Percentiles rank a stretch among this genome's conserved stretches.
phyloP scores from a whole-genome alignment of 2,329 filamentous ascomycete species.

The Keithomyces neogunnii region DNA sequence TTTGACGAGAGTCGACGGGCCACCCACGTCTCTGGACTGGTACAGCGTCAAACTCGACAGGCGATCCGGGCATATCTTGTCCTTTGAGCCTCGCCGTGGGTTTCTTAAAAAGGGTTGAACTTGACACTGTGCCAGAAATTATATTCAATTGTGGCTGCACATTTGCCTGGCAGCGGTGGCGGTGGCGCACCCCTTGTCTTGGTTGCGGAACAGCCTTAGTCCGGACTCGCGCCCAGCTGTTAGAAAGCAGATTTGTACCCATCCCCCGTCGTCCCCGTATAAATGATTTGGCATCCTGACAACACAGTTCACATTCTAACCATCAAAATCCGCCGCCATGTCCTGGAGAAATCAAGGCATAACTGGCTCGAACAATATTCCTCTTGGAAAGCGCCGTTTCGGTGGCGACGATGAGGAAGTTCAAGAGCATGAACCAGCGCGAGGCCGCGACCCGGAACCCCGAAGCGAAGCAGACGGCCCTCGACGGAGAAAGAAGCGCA shows the following conservation, averaged over 20 bases:
- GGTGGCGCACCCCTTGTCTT: not conserved
- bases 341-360: slow-evolving; percentile 71
- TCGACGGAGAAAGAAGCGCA: slow-evolving; percentile 93
- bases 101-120: too few species aligned
- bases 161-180: not conserved
- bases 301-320: not conserved
- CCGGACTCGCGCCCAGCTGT: not conserved
- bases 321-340: slow-evolving; percentile 33
- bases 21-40: too few species aligned
- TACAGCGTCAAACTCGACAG: too few species aligned
- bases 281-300: not conserved
- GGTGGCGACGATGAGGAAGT: slow-evolving; percentile 52
- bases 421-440: slow-evolving; percentile 55
- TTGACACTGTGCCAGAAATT: too few species aligned
- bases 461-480: slow-evolving; percentile 64
- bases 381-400: slow-evolving; percentile 79
- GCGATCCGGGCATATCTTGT: too few species aligned
- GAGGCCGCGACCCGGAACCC: slow-evolving; percentile 84
- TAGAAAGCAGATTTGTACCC: too few species aligned
- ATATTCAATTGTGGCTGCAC: not conserved
- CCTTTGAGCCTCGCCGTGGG: too few species aligned
- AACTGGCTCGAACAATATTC: slow-evolving; percentile 97
- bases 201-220: not conserved
- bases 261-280: too few species aligned
- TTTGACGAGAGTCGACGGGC: too few species aligned